Base-by-base conservation (phyloP, 2,329 filamentous ascomycete species). In the Thielaviopsis euricoi region DNA sequence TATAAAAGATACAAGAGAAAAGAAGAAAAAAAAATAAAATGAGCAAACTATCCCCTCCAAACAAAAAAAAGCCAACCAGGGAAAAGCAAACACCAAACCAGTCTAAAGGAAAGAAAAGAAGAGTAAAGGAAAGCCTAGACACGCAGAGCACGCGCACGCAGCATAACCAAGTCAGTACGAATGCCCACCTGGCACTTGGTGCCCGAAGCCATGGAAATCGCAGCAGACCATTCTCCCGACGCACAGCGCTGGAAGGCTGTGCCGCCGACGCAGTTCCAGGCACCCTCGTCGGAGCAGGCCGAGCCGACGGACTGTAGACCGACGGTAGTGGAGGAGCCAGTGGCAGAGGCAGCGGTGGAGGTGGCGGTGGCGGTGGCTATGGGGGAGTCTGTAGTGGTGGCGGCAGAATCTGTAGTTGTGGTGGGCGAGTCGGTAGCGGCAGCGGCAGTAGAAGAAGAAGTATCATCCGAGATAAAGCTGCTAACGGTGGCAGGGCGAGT, bases 231-330 rank as follows among this genome's bases (percentile, higher is more conserved):
- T 57, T 67, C 63, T 6, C 80, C 80, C 15, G 73, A 76, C n/a
- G 78, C 80, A 63, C 81, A 84, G 58, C 79, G 79, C 69, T 83
- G 80, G 73, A 81, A 84, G 54, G 74, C 71, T 23, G 67, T 69
- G 54, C 79, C 79, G 22, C 68, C 71, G 19, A 69, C 71, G 25
- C 81, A 84, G 68, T 79, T 77, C 78, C 78, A 84, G 17, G 67
- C 63, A 21, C 81, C 81, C 63, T 83, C 79, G 3, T 68, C 59
- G 37, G 65, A 67, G 69, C 81, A 83, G 21, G 72, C 57, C 15
- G 73, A 68, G 33, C 72, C 73, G 6, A 71, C 65, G 22, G 66
- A 63, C 53, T 66, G 65, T 57, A 63, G 64, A 48, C 70, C 68
- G 25, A 13, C 62, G 65, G 61, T 40, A 33, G 53, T 48, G 21